Evolutionary conservation across 495 filamentous ascomycete species (phyloP).

Genomic region (Penicillium odoratum): DNA sequence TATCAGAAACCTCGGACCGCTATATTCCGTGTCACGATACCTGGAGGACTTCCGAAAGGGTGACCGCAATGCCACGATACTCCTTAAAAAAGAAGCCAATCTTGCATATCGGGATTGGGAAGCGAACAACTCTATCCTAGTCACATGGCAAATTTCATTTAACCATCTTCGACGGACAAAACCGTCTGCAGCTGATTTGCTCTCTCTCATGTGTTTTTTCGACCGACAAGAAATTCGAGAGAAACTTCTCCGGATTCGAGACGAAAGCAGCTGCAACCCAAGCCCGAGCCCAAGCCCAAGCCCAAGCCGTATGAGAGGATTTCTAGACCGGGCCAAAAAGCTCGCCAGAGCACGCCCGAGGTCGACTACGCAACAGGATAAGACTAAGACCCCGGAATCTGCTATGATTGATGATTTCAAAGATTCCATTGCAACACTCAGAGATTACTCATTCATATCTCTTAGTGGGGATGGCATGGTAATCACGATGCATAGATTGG

Average conservation of each 20-base stretch:
- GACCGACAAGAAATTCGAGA: constrained; percentile 17
- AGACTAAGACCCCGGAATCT: neutral
- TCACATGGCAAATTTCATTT: constrained; percentile 36
- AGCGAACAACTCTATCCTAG: constrained; percentile 23
- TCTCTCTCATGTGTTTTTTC: constrained; percentile 18
- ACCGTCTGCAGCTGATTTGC: constrained; percentile 22
- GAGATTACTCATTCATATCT: constrained; percentile 42
- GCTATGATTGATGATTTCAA: constrained; percentile 32
- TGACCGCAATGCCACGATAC: neutral
- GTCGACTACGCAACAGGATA: neutral
- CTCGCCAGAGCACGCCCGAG: no score
- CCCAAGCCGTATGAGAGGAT: no score
- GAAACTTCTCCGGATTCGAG: neutral
- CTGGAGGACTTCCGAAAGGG: neutral
- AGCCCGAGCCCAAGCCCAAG: no score
- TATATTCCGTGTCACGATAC: neutral
- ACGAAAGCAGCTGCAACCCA: neutral
- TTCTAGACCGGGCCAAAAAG: no score
- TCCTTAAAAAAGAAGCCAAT: neutral
- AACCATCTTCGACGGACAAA: constrained; percentile 19
- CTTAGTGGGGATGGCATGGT: constrained; percentile 1
- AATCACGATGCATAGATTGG: constrained; percentile 26
- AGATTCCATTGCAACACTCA: constrained; percentile 39
- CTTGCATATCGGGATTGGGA: constrained; percentile 19
- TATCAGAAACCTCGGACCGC: neutral